A percentile compares a stretch with the other conserved stretches of the same genome.
phyloP scores from a whole-genome alignment of 78 protist species.

The Dictyostelium citrinum region DNA sequence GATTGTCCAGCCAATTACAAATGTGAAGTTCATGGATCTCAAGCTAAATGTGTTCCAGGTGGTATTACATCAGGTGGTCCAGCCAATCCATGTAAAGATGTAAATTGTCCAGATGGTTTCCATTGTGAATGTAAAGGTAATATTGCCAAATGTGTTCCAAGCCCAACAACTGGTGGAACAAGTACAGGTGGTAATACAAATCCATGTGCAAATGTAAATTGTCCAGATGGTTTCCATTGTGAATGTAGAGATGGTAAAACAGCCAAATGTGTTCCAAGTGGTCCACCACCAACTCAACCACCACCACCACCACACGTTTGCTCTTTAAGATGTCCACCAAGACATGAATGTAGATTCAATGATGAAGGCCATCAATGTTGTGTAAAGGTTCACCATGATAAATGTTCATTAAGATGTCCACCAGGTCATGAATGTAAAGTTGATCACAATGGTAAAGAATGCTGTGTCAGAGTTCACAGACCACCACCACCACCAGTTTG shows the following conservation, averaged over 20 bases:
- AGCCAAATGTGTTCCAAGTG: background rate
- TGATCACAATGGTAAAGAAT: background rate
- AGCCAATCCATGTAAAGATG: background rate
- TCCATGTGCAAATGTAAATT: background rate
- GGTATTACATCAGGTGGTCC: background rate
- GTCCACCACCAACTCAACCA: background rate
- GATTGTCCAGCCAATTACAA: background rate
- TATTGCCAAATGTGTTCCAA: background rate
- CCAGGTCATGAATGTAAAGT: background rate
- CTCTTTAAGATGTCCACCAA: background rate
- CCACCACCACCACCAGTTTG: background rate
- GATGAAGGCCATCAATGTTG: background rate
- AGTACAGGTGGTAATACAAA: background rate
- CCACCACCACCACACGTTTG: background rate
- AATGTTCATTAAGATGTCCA: background rate
- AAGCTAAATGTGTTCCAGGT: background rate
- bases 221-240: background rate
- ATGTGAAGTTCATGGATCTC: background rate
- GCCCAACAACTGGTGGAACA: background rate
- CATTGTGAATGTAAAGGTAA: background rate
- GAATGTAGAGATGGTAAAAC: background rate
- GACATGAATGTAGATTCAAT: background rate
- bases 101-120: constrained; percentile 1
- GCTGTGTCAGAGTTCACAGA: background rate
- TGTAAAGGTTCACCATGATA: background rate